Conservation (phyloP, 495 filamentous ascomycete genomes). For the Beverwykella pulmonaria region DNA sequence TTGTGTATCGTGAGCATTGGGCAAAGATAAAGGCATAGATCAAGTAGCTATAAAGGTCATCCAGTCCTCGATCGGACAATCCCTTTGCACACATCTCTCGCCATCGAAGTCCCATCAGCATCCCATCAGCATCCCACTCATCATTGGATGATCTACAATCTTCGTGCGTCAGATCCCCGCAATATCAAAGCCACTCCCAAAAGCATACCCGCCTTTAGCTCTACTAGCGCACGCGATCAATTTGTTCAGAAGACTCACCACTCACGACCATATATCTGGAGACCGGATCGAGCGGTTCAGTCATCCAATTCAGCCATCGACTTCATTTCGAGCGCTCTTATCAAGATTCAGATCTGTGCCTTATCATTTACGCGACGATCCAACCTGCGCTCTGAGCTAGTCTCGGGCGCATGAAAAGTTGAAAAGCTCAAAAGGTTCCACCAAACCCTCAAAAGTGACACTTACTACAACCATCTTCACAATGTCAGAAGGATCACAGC, state of each 20-base stretch:
- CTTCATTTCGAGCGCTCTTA: neutral
- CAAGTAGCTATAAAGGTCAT: constrained; percentile 8
- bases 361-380: constrained; percentile 24
- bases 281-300: constrained; percentile 1
- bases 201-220: constrained; percentile 21
- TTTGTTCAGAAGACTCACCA: neutral
- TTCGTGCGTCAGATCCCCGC: constrained; percentile 26
- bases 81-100: neutral
- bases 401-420: constrained; percentile 25
- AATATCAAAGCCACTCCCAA: constrained; percentile 24
- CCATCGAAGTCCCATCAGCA: too few species aligned
- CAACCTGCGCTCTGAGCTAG: neutral
- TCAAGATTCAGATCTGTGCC: neutral
- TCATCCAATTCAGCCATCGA: constrained; percentile 1
- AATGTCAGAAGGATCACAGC: constrained; percentile 43
- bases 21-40: constrained; percentile 29
- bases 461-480: constrained; percentile 1
- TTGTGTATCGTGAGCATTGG: constrained; percentile 24
- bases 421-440: constrained; percentile 34
- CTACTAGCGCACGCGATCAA: constrained; percentile 25
- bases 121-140: neutral
- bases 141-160: constrained; percentile 18
- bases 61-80: neutral
- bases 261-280: constrained; percentile 15
- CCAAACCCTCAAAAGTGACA: constrained; percentile 42